phyloP scores from a whole-genome alignment of 2,329 filamentous ascomycete genomes.

The Diaporthe longicolla region DNA sequence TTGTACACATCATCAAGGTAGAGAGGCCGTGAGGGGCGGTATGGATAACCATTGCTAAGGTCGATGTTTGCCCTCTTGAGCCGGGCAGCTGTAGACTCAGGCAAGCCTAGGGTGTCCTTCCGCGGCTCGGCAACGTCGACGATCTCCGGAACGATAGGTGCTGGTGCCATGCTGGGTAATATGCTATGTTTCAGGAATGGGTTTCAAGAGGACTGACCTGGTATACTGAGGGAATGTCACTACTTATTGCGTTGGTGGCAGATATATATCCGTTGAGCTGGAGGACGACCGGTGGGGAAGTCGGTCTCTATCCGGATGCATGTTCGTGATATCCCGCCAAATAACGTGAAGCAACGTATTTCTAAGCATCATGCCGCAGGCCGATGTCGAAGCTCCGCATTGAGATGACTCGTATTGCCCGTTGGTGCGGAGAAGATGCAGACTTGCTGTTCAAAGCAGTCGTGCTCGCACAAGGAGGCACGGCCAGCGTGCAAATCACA shows the following conservation, averaged over 20 bases:
- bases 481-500: constrained; percentile 37
- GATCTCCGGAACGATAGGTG: constrained; percentile 73
- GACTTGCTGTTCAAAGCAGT: constrained; percentile 25
- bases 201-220: not conserved
- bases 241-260: not conserved
- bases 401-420: constrained; percentile 1
- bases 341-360: constrained; percentile 36
- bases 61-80: constrained; percentile 79
- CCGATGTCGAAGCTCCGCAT: constrained; percentile 33
- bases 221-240: too few relatives aligned
- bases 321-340: constrained; percentile 11
- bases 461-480: constrained; percentile 18
- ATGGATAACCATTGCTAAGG: constrained; percentile 78
- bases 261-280: constrained; percentile 17
- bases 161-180: constrained; percentile 60
- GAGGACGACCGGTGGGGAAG: not conserved
- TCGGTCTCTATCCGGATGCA: not conserved
- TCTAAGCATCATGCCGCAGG: constrained; percentile 37
- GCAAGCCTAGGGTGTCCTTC: constrained; percentile 76
- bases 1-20: constrained; percentile 79
- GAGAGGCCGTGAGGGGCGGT: constrained; percentile 75
- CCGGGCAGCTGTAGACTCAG: constrained; percentile 67
- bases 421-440: constrained; percentile 33
- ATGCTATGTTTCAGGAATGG: not conserved
- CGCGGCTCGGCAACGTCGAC: constrained; percentile 72